Percentiles rank a stretch among this genome's conserved stretches.
Conservation (phyloP, 345 rosid species). For the Gossypium raimondii region DNA sequence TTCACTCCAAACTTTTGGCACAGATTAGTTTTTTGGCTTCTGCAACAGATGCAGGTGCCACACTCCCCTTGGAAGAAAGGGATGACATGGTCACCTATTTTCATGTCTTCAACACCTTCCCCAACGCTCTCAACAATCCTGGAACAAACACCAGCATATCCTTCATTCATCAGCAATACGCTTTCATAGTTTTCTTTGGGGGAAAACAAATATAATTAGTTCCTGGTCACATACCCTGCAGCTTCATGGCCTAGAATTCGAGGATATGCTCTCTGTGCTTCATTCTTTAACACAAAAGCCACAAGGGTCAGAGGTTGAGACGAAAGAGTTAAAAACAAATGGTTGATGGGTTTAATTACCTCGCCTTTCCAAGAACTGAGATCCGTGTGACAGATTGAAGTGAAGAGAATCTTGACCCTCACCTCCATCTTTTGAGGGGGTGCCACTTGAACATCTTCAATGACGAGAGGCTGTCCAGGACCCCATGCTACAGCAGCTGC, state of each 20-base stretch:
- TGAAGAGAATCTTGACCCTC: constrained; percentile 49
- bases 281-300: constrained; percentile 32
- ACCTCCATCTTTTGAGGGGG: constrained; percentile 66
- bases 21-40: constrained; percentile 36
- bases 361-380: constrained; percentile 56
- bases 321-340: background rate
- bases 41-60: constrained; percentile 54
- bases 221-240: constrained; percentile 43
- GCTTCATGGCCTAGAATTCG: constrained; percentile 76
- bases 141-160: background rate
- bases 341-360: constrained; percentile 28
- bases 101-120: constrained; percentile 50
- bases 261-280: constrained; percentile 58
- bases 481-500: constrained; percentile 63
- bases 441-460: constrained; percentile 55
- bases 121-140: constrained; percentile 69
- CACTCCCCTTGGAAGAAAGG: constrained; percentile 70
- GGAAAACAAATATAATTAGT: background rate
- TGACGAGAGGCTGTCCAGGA: constrained; percentile 45
- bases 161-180: background rate
- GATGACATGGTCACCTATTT: constrained; percentile 60
- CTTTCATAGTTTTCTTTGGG: too few species aligned
- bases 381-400: constrained; percentile 71
- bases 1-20: constrained; percentile 44
- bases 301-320: too few species aligned